A percentile compares a stretch with the other conserved stretches of the same genome.
Evolutionary conservation across 1,139 yeast species (phyloP).

Genomic region (Yamadazyma siamensis): DNA sequence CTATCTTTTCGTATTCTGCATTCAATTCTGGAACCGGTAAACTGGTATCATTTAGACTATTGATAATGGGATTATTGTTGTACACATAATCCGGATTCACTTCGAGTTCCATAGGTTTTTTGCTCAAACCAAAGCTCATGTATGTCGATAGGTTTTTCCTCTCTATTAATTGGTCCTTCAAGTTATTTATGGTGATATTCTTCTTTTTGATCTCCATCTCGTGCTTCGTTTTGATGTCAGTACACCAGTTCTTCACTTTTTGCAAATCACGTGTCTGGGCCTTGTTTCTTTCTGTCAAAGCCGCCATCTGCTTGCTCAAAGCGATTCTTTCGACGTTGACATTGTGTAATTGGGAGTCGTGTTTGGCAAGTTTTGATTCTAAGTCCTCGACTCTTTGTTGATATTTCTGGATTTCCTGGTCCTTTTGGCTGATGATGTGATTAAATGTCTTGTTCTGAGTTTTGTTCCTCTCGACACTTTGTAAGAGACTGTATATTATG

Average conservation of each 20-base stretch:
- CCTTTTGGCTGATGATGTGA: slow-evolving; percentile 27
- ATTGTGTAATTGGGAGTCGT: slow-evolving; percentile 6
- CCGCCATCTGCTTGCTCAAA: slow-evolving; percentile 15
- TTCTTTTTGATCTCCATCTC: slow-evolving; percentile 42
- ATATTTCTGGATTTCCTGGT: slow-evolving; percentile 26
- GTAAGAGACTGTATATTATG: slow-evolving; percentile 38
- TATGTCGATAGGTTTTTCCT: slow-evolving; percentile 32
- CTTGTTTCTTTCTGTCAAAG: slow-evolving; percentile 23
- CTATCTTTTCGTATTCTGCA: slow-evolving; percentile 36
- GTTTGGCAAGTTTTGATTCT: slow-evolving; percentile 18
- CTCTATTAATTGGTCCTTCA: slow-evolving; percentile 39
- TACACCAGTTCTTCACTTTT: slow-evolving; percentile 26
- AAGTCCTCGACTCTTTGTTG: slow-evolving; percentile 20
- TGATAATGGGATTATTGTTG: slow-evolving; percentile 32
- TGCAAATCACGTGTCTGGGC: slow-evolving; percentile 28
- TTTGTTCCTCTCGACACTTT: slow-evolving; percentile 38
- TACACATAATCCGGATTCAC: slow-evolving; percentile 27
- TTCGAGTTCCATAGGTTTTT: slow-evolving; percentile 1
- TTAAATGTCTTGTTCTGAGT: slow-evolving; percentile 32
- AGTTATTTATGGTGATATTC: slow-evolving; percentile 29
- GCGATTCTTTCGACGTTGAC: slow-evolving; percentile 14
- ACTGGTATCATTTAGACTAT: slow-evolving; percentile 19
- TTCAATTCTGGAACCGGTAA: slow-evolving; percentile 19
- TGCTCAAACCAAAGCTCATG: slow-evolving; percentile 24
- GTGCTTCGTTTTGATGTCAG: slow-evolving; percentile 33